Percentiles rank a stretch among this genome's conserved stretches.
Evolutionary conservation across 371 early-diverging fungal genomes (phyloP).

Genomic region (Rhizopus arrhizus): DNA sequence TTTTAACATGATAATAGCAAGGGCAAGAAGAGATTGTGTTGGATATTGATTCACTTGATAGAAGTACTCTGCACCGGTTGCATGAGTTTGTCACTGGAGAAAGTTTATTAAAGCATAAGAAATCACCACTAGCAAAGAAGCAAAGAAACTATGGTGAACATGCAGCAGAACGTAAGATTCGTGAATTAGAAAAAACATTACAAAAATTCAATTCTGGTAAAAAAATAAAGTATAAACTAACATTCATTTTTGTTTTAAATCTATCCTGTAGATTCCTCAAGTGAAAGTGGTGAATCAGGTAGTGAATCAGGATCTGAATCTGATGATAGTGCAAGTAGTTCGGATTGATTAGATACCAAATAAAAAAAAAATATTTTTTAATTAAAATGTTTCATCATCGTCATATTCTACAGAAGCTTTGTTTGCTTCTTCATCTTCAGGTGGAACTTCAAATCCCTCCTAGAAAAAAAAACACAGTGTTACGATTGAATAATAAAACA

Average conservation of each 20-base stretch:
- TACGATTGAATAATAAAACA: neutral
- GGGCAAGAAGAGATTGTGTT: conserved; percentile 92
- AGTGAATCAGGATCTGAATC: conserved; percentile 72
- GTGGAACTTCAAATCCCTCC: conserved; percentile 45
- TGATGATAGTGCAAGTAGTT: conserved; percentile 79
- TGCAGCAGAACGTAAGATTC: conserved; percentile 59
- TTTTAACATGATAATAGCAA: conserved; percentile 27
- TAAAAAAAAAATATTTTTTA: neutral
- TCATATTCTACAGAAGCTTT: conserved; percentile 27
- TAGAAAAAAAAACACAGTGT: conserved; percentile 2
- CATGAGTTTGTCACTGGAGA: conserved; percentile 82
- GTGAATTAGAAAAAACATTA: conserved; percentile 66
- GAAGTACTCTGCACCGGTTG: conserved; percentile 79
- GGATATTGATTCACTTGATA: conserved; percentile 90
- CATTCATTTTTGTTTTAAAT: conserved; percentile 7
- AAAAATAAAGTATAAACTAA: neutral
- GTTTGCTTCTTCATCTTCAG: conserved; percentile 33
- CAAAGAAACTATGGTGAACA: conserved; percentile 55
- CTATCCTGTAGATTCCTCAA: conserved; percentile 43
- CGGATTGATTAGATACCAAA: conserved; percentile 52
- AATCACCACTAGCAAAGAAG: conserved; percentile 37
- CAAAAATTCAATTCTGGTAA: conserved; percentile 56
- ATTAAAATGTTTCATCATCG: conserved; percentile 53
- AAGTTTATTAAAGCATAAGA: conserved; percentile 32
- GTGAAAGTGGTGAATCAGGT: conserved; percentile 54